Evolutionary conservation across 1,284 basidiomycete genomes (phyloP), one percentile per base, ranked within the genome.

Genomic region (Irpex lacteus): DNA sequence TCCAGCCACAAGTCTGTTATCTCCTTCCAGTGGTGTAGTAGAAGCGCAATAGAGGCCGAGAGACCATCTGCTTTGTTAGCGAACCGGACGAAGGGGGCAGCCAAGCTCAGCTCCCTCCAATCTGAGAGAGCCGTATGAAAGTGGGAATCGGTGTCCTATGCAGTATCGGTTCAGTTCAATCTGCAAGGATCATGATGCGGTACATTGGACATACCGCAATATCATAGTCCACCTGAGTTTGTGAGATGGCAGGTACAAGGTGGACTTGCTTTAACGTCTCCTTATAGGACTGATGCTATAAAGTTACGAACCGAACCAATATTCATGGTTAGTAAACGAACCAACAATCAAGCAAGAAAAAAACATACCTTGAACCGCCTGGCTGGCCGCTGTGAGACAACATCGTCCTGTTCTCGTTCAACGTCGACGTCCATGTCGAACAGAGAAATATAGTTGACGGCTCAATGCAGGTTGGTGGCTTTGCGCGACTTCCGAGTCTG

Each of bases 101-200:
- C 84, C 34, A 96, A 85, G 74, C 93, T 95, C 60, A 96, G 84
- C 68, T 93, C 89, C 66, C 83, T 80, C 89, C 90, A 92, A 68
- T 90, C 85, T 32, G 85, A 79, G 34, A 94, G 78, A 1, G 88
- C 82, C 69, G 84, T 81, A 63, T 88, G 84, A 70, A 94, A 93
- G 70, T 90, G 87, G 0, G 89, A 91, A 64, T 87, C 84, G 70
- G 85, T 84, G 66, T 92, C 89, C 89, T 92, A 38, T 56, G 62
- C 56, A 53, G n/a, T n/a, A 32, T 61, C 5, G 55, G 18, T 11
- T 58, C 38, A 21, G 13, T 19, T 49, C 9, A 5, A 37, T 32
- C 37, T 21, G 21, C 47, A 0, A 2, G 1, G 6, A 21, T 34
- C 3, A 8, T 9, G 60, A 11, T n/a, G 37, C 7, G 32, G 8